Percentiles rank a stretch among this genome's conserved stretches.
phyloP scores from a whole-genome alignment of 176 grass and related monocot species.

The Saccharum officinarum region DNA sequence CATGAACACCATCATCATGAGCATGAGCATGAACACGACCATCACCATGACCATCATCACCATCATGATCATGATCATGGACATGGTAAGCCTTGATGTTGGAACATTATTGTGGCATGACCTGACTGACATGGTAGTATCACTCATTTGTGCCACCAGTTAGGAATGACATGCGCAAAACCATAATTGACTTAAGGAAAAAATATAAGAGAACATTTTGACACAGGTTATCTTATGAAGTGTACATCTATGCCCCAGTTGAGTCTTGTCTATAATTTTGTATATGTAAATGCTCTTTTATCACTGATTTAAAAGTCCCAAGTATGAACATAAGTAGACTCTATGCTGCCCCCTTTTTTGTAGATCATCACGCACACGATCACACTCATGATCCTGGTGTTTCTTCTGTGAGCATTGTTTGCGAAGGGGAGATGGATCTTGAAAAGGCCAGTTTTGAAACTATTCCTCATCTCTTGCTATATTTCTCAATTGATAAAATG shows the following conservation, averaged over 20 bases:
- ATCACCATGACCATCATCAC: conserved; percentile 55
- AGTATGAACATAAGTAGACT: conserved; percentile 18
- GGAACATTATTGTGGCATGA: conserved; percentile 10
- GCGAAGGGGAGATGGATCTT: conserved; percentile 95
- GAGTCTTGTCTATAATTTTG: background rate
- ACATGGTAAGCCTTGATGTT: conserved; percentile 58
- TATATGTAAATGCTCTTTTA: background rate
- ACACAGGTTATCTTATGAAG: background rate
- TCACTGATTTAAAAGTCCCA: background rate
- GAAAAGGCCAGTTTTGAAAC: conserved; percentile 68
- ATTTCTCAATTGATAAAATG: conserved; percentile 27
- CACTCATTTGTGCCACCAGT: background rate
- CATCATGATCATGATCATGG: conserved; percentile 69
- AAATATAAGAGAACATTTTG: background rate
- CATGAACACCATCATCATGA: conserved; percentile 52
- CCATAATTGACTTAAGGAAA: background rate
- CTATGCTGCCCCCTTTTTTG: conserved; percentile 25
- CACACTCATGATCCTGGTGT: conserved; percentile 96
- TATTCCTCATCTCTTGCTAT: conserved; percentile 16
- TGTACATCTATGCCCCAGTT: background rate
- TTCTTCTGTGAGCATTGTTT: conserved; percentile 98
- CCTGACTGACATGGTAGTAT: background rate
- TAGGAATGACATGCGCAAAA: background rate
- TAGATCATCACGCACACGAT: conserved; percentile 91
- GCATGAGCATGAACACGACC: conserved; percentile 48